Evolutionary conservation across 2,329 filamentous ascomycete species (phyloP), one percentile per base, ranked within the genome.

Genomic region (Colletotrichum caudatum): DNA sequence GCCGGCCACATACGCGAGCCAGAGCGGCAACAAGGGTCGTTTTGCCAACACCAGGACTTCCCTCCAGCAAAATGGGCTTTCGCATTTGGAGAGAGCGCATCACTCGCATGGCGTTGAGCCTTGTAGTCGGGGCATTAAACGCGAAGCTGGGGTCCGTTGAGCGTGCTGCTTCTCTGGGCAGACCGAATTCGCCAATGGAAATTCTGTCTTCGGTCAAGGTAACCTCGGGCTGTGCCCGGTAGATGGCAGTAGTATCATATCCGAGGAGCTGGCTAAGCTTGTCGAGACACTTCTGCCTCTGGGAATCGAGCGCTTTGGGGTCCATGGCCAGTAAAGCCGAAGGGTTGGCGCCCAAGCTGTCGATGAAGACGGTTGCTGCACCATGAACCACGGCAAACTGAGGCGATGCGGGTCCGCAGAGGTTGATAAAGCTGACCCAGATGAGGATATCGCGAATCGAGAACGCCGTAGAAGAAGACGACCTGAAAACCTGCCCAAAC

Each of bases 31-130:
- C 90, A 18, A 99, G 87, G 1, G 95, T 97, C 0, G 96, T 99
- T 84, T 99, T 99, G 67, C 96, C 96, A 29, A 99, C 96, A 79
- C 96, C 96, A n/a, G 96, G 96, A 76, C 93, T 98, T 46, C 97
- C 96, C 83, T 99, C 96, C 3, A 99, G 88, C 8, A 99, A 86
- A 65, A 99, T 95, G 3, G 96, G 95, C 78, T 98, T 98, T 64
- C 90, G 87, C 66, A 97, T 90, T 77, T 97, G 94, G 72, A 99
- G 84, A 18, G 95, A 97, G 73, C 96, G 91, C 66, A 97, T 89
- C 41, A 99, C 92, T 78, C 96, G 89, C 90, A 98, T 95, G 0
- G 93, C 92, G 78, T 99, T 99, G 61, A 92, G 87, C 71, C 92
- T 91, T 1, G 96, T 98, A 0, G 96, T 99, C 0, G 94, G 94